Evolutionary conservation across 139 green algal species (phyloP).

Genomic region (Chlamydomonas urium): DNA sequence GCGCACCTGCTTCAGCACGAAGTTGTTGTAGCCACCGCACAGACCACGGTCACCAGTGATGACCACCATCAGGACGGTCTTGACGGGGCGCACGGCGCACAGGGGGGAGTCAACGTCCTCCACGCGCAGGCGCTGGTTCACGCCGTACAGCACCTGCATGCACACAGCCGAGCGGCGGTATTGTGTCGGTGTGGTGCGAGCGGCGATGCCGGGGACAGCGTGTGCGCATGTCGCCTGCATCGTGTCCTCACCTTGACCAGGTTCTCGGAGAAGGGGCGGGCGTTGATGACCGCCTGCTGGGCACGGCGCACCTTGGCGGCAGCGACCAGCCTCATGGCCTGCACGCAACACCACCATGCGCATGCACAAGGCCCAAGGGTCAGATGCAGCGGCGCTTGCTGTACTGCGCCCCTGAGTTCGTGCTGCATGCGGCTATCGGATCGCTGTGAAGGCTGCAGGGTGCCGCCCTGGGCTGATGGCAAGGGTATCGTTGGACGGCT

Average conservation of each 20-base stretch:
- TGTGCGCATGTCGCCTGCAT: too few species aligned
- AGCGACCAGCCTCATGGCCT: conserved; percentile 93
- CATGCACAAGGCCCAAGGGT: too few species aligned
- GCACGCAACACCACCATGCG: neutral
- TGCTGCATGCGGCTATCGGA: too few species aligned
- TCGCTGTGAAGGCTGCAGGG: too few species aligned
- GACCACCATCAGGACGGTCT: conserved; percentile 85
- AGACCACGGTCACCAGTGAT: conserved; percentile 96
- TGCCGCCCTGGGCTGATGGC: too few species aligned
- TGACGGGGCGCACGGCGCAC: conserved; percentile 85
- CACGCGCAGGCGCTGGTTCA: conserved; percentile 91
- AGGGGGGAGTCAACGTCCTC: conserved; percentile 98
- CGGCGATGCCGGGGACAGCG: too few species aligned
- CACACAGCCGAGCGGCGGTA: too few species aligned
- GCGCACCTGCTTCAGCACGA: conserved; percentile 91
- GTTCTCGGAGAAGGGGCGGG: conserved; percentile 96
- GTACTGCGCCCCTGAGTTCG: too few species aligned
- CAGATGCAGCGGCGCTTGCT: too few species aligned
- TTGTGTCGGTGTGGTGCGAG: too few species aligned
- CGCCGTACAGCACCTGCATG: conserved; percentile 94
- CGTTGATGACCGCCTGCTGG: conserved; percentile 95
- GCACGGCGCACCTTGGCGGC: conserved; percentile 91
- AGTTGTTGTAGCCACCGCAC: conserved; percentile 99
- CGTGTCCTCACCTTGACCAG: conserved; percentile 87
- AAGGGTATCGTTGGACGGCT: too few species aligned